Base-by-base conservation (phyloP, 2,329 filamentous ascomycete species). In the Cercospora zeina region DNA sequence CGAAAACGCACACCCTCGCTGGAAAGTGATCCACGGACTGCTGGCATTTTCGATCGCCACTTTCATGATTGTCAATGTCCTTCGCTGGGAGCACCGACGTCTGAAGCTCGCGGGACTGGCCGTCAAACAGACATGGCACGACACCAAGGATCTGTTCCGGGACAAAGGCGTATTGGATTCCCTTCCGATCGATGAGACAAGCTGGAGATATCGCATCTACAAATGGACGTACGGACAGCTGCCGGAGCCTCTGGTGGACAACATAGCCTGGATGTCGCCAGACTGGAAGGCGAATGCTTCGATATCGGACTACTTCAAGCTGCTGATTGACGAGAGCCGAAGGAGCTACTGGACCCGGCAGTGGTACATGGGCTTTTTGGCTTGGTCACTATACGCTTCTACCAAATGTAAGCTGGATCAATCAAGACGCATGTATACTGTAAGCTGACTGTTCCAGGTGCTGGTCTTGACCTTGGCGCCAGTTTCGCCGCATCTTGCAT, bases 261-360 rank as follows among this genome's bases (percentile, higher is more conserved):
- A n/a, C 4, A 10, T 60, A 14, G 39, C 51, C 13, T 57, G 57
- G 50, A n/a, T 56, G 3, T 54, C 62, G 19, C 30, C 24, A 5
- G 57, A 63, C 51, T 63, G 51, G 53, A 63, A 47, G 11, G 24
- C 50, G 7, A 45, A 53, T 21, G 57, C 54, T 4, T 61, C 62
- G 31, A 36, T 65, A 2, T 67, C 60, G 62, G 65, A 64, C 21
- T 65, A 60, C 30, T 66, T 66, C 54, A 61, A 61, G 55, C 57
- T 62, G 31, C 19, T 65, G 19, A 51, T 67, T 5, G 55, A 61
- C 3, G 54, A 47, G 30, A 19, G 21, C 21, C 45, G 59, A 27
- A 51, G 61, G 19, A 57, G 31, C 42, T 67, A 57, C 54, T 69
- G 67, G 65, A 64, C 62, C 9, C 58, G 65, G 62, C 65, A 66